Base-by-base conservation (phyloP, 441 rosid species). In the Aquilaria agallochum region DNA sequence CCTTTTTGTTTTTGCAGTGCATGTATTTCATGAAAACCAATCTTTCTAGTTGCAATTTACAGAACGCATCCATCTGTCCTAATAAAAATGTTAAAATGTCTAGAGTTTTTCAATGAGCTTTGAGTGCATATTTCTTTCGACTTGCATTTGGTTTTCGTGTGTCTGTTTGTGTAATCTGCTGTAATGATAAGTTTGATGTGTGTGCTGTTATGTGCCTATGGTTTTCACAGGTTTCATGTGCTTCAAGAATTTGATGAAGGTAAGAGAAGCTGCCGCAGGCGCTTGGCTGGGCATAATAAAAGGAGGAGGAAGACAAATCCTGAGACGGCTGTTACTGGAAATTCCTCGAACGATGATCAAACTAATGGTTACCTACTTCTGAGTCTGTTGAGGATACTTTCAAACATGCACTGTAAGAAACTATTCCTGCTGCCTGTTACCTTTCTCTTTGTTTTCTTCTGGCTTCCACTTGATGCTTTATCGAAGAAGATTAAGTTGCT, bases 181-280 rank as follows among this genome's bases (percentile, higher is more conserved):
- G 5, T 36, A 36, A 5, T 36, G 5, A 36, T 36, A 8, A 5
- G 5, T 36, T 2, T 5, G 42, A 50, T 50, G 11, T 53, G n/a
- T 62, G 51, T 58, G 62, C 48, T 67, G 53, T 53, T 45, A 34
- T 36, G 14, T 58, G 34, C 53, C 52, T 64, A 2, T 62, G 31
- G 12, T 57, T 57, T 66, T 74, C 68, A 57, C 74, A 95, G 99
- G 84, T 92, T 95, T 76, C 99, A 92, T 74, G 83, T 78, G 73
- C 98, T 95, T 78, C 81, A 88, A 80, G 99, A 95, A 76, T 95
- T 95, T 76, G 98, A 95, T 78, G 99, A 95, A 75, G 98, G 97
- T 27, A 95, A 92, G 87, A 83, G 98, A 83, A 93, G 98, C 60
- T 93, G 98, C 59, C 89, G 99, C 51, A 86, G 99, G 69, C 96